Evolutionary conservation across 176 grass and related monocot species (phyloP).

Genomic region (Carex scoparia): DNA sequence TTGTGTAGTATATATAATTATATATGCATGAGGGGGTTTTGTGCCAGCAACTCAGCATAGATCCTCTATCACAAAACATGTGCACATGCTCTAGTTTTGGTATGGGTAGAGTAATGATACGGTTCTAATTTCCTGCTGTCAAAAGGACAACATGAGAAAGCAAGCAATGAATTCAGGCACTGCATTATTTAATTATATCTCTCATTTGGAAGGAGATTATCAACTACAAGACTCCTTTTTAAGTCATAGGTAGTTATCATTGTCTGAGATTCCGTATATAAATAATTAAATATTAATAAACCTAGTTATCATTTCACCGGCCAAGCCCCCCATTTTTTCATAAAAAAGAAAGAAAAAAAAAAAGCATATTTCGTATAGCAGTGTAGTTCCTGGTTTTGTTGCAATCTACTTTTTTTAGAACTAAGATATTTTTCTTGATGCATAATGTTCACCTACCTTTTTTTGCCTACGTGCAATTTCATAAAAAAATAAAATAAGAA

Average conservation of each 20-base stretch:
- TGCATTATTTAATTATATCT: neutral
- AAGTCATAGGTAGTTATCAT: constrained; percentile 8
- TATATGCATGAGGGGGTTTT: neutral
- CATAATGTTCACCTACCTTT: neutral
- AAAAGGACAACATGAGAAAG: neutral
- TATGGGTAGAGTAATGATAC: neutral
- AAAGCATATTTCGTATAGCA: neutral
- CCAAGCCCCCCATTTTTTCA: neutral
- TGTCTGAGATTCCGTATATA: neutral
- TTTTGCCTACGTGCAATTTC: neutral
- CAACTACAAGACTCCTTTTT: neutral
- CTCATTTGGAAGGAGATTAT: neutral
- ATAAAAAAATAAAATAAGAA: neutral
- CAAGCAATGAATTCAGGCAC: neutral
- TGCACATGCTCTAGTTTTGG: neutral
- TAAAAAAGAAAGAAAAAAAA: neutral
- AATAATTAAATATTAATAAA: constrained; percentile 3
- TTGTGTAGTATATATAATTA: too few relatives aligned
- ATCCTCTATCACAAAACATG: neutral
- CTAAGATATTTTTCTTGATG: neutral
- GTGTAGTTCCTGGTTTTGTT: neutral
- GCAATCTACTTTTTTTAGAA: neutral
- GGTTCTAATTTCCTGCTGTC: neutral
- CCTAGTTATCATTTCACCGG: neutral
- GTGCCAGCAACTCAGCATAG: neutral